Conservation (phyloP, 2,329 filamentous ascomycete species). For the Parafenestella ontariensis region DNA sequence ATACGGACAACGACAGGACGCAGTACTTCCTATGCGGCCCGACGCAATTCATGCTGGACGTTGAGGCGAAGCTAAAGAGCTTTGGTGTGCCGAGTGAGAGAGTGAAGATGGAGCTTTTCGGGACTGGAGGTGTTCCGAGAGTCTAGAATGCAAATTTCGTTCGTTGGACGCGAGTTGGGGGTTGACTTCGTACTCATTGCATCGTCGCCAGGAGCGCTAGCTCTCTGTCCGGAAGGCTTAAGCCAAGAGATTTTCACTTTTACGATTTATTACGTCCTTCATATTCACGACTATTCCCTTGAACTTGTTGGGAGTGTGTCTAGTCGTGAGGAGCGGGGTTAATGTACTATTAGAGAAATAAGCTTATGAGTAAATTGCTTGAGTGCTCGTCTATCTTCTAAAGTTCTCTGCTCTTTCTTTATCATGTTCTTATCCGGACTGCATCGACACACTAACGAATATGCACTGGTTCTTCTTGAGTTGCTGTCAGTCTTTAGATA, state of each 20-base stretch:
- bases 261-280: neutral
- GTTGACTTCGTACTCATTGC: neutral
- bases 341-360: too few relatives aligned
- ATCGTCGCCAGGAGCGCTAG: neutral
- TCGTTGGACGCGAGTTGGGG: conserved; percentile 3
- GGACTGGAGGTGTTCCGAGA: conserved; percentile 47
- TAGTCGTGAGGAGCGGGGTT: too few relatives aligned
- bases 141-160: conserved; percentile 17
- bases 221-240: neutral
- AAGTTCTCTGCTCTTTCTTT: too few relatives aligned
- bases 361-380: too few relatives aligned
- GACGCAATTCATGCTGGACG: conserved; percentile 70
- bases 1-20: conserved; percentile 60
- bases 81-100: conserved; percentile 65
- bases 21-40: conserved; percentile 79
- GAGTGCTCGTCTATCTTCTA: too few relatives aligned
- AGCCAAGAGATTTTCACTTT: neutral
- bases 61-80: conserved; percentile 60
- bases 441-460: too few relatives aligned
- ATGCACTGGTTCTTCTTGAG: too few relatives aligned
- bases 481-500: too few relatives aligned
- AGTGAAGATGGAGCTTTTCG: conserved; percentile 72
- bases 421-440: too few relatives aligned
- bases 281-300: too few relatives aligned
- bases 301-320: too few relatives aligned